Evolutionary conservation across 305 asterid genomes (phyloP).

Genomic region (Fraxinus greggii): DNA sequence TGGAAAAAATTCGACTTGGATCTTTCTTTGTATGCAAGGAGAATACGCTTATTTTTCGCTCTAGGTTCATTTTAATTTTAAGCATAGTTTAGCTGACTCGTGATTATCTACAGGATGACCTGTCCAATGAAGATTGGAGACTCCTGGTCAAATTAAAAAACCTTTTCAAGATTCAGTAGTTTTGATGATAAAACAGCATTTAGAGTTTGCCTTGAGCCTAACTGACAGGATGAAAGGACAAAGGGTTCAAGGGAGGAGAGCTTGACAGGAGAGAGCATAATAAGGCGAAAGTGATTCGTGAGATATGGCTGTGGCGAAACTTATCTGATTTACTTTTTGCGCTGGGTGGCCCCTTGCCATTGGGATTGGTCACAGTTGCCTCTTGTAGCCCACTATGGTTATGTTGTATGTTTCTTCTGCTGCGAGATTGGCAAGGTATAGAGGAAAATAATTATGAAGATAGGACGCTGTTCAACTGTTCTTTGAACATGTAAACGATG

Average conservation of each 20-base stretch:
- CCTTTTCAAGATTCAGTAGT: slow-evolving; percentile 55
- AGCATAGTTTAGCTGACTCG: background rate
- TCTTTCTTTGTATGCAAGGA: background rate
- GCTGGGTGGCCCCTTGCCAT: background rate
- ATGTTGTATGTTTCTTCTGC: background rate
- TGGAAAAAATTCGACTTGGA: slow-evolving; percentile 13
- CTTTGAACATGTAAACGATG: background rate
- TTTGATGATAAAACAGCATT: background rate
- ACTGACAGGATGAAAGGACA: background rate
- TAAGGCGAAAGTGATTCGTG: background rate
- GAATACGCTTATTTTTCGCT: background rate
- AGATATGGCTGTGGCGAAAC: background rate
- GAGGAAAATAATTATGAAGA: background rate
- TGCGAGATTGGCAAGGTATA: background rate
- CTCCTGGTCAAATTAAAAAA: slow-evolving; percentile 70
- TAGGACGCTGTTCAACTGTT: background rate
- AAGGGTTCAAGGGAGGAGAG: background rate
- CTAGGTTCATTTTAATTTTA: background rate
- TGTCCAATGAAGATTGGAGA: slow-evolving; percentile 67
- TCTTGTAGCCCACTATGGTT: background rate
- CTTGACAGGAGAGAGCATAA: background rate
- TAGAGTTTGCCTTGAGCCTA: background rate
- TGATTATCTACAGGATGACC: slow-evolving; percentile 55
- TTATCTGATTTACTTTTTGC: background rate
- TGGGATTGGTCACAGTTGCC: background rate